Conservation (phyloP, 805 yeast genomes). For the Myxozyma monticola region DNA sequence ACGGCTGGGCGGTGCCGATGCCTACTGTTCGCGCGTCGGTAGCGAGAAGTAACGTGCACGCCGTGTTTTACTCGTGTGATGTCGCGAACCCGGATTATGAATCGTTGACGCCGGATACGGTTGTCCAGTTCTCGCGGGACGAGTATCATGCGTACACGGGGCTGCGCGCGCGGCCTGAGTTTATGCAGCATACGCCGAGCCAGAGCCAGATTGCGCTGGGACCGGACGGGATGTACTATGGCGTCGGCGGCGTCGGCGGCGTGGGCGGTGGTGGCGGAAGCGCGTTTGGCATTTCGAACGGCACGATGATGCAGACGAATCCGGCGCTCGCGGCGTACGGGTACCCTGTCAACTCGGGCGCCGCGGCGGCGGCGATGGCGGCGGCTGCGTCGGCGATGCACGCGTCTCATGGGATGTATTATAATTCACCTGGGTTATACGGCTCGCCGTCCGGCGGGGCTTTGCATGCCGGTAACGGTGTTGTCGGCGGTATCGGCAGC, state of each 20-base stretch:
- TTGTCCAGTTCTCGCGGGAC: slow-evolving; percentile 38
- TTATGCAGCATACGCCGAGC: not conserved
- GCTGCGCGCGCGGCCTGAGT: not conserved
- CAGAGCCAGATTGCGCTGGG: slow-evolving; percentile 15
- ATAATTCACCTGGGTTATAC: too few relatives aligned
- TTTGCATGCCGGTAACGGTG: not conserved
- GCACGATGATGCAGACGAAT: not conserved
- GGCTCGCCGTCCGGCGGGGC: not conserved
- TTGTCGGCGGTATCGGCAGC: not conserved
- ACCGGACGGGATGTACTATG: slow-evolving; percentile 23
- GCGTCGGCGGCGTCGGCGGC: slow-evolving; percentile 13
- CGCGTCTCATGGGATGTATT: not conserved
- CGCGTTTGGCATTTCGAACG: not conserved
- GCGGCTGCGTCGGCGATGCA: not conserved
- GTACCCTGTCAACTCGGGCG: not conserved
- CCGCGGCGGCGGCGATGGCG: not conserved
- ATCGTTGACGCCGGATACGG: slow-evolving; percentile 32
- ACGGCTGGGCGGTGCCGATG: slow-evolving; percentile 98
- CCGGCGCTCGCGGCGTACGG: not conserved
- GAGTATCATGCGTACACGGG: slow-evolving; percentile 33
- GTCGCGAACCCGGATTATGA: slow-evolving; percentile 37
- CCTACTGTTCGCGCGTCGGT: slow-evolving; percentile 87
- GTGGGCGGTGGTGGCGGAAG: not conserved
- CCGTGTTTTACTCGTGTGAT: slow-evolving; percentile 86
- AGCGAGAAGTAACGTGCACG: slow-evolving; percentile 90